These are phyloP conservation scores for Zea mays DNA, from an alignment of 176 grass and related monocot genomes.

Conservation along the genomic window Zm-B73-REFERENCE-NAM-5.0 NC_050102.1:13951001-13951500, in stretches of 20 bases:
- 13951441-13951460: conserved; percentile 40
- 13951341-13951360: background rate
- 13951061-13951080: background rate
- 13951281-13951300: background rate
- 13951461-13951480: background rate
- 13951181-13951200: background rate
- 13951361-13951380: background rate
- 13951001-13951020: background rate
- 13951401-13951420: background rate
- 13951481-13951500: too few relatives aligned
- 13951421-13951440: conserved; percentile 16
- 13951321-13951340: background rate
- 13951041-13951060: background rate
- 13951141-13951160: background rate
- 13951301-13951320: background rate
- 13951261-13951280: background rate
- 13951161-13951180: background rate
- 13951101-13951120: background rate
- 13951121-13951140: background rate
- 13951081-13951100: background rate
- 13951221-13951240: background rate
- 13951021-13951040: background rate
- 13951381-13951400: background rate
- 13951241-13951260: background rate
- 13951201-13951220: background rate